These are phyloP conservation scores for Neurospora sp. DNA, from an alignment of 495 filamentous ascomycete genomes.

Conservation along the genomic window DNA sequence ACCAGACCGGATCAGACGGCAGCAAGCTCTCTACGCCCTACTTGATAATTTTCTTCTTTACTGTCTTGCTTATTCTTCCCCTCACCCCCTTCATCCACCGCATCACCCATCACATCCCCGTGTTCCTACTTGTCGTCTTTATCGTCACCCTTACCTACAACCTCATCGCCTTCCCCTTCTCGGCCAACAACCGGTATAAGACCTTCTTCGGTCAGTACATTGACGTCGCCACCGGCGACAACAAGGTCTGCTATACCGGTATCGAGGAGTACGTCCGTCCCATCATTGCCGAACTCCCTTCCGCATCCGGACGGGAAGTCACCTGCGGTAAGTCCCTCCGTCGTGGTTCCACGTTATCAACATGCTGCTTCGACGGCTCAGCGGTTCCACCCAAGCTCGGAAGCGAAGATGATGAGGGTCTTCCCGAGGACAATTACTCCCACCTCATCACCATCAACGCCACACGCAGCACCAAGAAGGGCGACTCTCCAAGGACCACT, in stretches of 20 bases:
- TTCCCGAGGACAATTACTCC: constrained; percentile 9
- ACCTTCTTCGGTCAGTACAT: constrained; percentile 77
- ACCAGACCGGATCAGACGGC: constrained; percentile 77
- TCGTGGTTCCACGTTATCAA: constrained; percentile 37
- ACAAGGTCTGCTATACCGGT: constrained; percentile 59
- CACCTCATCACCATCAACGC: constrained; percentile 16
- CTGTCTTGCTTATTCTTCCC: constrained; percentile 66
- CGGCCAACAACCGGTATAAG: constrained; percentile 66
- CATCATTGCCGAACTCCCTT: constrained; percentile 60
- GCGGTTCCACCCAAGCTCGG: constrained; percentile 45
- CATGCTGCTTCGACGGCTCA: constrained; percentile 60
- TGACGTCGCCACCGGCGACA: constrained; percentile 62
- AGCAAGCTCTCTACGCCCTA: constrained; percentile 57
- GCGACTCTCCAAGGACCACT: background rate
- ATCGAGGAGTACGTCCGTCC: constrained; percentile 59
- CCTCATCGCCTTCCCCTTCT: constrained; percentile 82
- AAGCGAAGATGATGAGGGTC: constrained; percentile 24
- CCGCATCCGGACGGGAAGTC: constrained; percentile 50
- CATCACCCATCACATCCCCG: constrained; percentile 70
- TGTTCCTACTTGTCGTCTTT: constrained; percentile 64
- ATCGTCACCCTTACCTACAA: constrained; percentile 77
- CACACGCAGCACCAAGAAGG: constrained; percentile 7
- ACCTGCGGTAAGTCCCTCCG: constrained; percentile 27
- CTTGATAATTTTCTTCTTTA: constrained; percentile 53
- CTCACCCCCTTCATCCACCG: constrained; percentile 79